phyloP scores from a whole-genome alignment of 176 grass and related monocot genomes.

The Leersia perrieri region DNA sequence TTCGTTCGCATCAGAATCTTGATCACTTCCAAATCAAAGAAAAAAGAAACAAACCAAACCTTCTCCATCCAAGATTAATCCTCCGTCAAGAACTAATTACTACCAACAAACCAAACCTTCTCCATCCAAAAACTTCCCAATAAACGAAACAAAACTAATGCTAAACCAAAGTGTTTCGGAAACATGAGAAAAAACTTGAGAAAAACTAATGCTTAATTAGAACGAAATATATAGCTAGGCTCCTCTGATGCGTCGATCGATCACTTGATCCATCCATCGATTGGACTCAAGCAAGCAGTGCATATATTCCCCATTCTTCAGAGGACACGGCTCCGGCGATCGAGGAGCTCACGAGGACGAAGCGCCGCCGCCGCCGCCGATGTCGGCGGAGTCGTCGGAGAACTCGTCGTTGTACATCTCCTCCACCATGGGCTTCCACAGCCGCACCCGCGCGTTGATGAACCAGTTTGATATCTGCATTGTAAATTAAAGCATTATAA shows the following conservation, averaged over 20 bases:
- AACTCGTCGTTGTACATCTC: conserved; percentile 96
- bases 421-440: conserved; percentile 99
- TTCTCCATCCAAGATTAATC: not conserved
- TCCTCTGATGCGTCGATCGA: not conserved
- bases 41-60: not conserved
- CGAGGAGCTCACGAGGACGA: not conserved
- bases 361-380: not conserved
- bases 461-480: conserved; percentile 97
- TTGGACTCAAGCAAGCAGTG: not conserved
- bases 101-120: not conserved
- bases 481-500: not conserved
- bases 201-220: not conserved
- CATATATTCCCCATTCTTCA: not conserved
- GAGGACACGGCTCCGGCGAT: not conserved
- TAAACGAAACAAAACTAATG: not conserved
- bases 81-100: too few relatives aligned
- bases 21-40: too few relatives aligned
- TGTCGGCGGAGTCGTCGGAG: conserved; percentile 37
- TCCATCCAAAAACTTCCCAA: not conserved
- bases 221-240: not conserved
- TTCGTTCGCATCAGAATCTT: too few relatives aligned
- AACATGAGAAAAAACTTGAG: not conserved
- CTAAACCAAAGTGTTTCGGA: not conserved
- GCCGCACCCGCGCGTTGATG: conserved; percentile 86
- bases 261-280: not conserved